Conservation (phyloP, 306 rosid genomes). For the Glycyrrhiza uralensis region DNA sequence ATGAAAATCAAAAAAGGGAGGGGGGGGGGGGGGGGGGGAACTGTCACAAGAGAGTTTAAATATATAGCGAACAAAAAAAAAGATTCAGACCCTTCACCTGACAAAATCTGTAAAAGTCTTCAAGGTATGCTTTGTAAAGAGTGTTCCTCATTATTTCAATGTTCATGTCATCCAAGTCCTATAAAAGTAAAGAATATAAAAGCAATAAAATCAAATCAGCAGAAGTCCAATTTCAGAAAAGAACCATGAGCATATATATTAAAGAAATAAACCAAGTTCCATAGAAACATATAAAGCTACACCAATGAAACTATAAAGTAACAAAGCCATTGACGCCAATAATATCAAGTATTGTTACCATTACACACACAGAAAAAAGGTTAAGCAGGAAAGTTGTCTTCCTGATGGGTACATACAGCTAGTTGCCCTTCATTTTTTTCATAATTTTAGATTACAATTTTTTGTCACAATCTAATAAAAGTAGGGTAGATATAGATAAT, state of each 20-base stretch:
- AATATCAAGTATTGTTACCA: background rate
- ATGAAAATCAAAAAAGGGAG: conserved; percentile 28
- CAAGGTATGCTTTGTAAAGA: conserved; percentile 96
- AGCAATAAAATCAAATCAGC: background rate
- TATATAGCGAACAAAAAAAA: background rate
- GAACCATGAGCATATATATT: background rate
- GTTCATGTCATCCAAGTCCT: conserved; percentile 99
- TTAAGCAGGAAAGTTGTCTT: background rate
- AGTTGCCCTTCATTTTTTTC: background rate
- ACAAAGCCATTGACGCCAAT: background rate
- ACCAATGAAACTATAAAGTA: background rate
- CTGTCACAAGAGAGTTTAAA: background rate
- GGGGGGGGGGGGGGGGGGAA: background rate
- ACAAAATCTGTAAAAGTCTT: conserved; percentile 94
- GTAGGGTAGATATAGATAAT: background rate
- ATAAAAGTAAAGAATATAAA: background rate
- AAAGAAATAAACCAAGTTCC: background rate
- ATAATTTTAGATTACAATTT: background rate
- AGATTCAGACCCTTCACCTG: conserved; percentile 50
- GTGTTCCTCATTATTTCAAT: conserved; percentile 98
- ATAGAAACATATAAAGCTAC: background rate
- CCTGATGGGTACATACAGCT: background rate
- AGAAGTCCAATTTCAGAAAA: conserved; percentile 15
- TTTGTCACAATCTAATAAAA: background rate
- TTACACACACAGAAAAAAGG: background rate